Evolutionary conservation across 192 early-diverging fungal species (phyloP), one percentile per base, ranked within the genome.

Genomic region (Phycomyces nitens): DNA sequence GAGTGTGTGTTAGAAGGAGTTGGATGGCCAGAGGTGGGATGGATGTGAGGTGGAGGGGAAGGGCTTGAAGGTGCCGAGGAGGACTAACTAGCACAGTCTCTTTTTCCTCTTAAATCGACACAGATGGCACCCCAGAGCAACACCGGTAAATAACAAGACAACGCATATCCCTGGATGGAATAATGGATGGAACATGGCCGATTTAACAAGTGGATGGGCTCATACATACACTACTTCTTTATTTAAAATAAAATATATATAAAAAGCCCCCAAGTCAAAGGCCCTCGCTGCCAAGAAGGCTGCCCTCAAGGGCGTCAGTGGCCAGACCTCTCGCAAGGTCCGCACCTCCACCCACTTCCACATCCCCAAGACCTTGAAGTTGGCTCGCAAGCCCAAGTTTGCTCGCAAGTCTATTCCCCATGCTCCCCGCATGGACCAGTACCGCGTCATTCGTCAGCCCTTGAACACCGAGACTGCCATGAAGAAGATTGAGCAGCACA

Each of bases 401-500:
- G 76, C 84, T 54, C 91, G 95, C 80, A 89, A 89, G 84, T 91
- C 95, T 22, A 81, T 93, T 47, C 84, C 90, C 67, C 86, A 88
- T 68, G 72, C 75, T 38, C 86, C 92, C 65, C 80, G 81, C 58
- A 83, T 97, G 68, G 95, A 97, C 80, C 86, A 93, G 76, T 94
- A 92, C 89, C 88, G 81, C 73, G 79, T 97, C 73, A 78, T 99
- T 61, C 85, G 83, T 74, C 87, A 89, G 78, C 97, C 97, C 42
- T 81, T 99, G 59, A 95, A 92, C 87, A 96, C 95, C 64, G 97
- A 99, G 85, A 88, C 91, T 42, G 95, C 97, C 80, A 98, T 98
- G 94, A 99, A 99, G 90, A 95, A 95, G 88, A 96, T 99, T 69
- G 97, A 99, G 88, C 93, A 97, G 69, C 82, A 94, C 86, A 99